Evolutionary conservation across 345 rosid genomes (phyloP), one percentile per base, ranked within the genome.

Genomic region (Camelina laxa): DNA sequence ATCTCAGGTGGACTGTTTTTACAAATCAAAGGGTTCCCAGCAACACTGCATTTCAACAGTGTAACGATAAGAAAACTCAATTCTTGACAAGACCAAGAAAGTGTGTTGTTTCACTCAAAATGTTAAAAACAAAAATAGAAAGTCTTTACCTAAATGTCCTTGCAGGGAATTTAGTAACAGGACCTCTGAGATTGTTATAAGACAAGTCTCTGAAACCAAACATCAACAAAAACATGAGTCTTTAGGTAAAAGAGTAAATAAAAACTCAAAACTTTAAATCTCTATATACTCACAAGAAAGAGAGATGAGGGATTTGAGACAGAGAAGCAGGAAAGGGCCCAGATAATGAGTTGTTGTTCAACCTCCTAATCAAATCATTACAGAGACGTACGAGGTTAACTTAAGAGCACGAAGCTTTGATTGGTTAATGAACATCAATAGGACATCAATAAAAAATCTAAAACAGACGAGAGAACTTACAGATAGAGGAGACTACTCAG

Each of bases 141-240:
- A 27, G 27, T n/a, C 15, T 22, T 54, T 87, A 93, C 97, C 89
- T 89, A 86, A 93, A 91, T 54, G 91, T 89, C 78, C 85, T 91
- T 21, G 90, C 88, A 20, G 91, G 88, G 16, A 84, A 86, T 76
- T 84, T 89, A 69, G 95, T 90, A 60, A 91, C 90, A 38, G 84
- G 89, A 78, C 97, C 97, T 70, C 89, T 93, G 59, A 93, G 91
- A 80, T 93, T 93, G 88, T 93, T 93, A 60, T 82, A 93, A 73
- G 97, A 93, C 81, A 93, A 83, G 84, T 93, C 98, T 83, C 97
- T 93, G 87, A 80, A 82, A 70, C 70, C 35, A 74, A 67, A 12
- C 61, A 67, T 31, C 24, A 72, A 6, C 36, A 33, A 33, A 75
- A 72, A 50, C 63, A 51, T 50, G 60, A 75, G 67, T 17, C 44